A percentile compares a stretch with the other conserved stretches of the same genome.
Conservation (phyloP, 2,329 filamentous ascomycete species). For the Chalaropsis ovoidea region DNA sequence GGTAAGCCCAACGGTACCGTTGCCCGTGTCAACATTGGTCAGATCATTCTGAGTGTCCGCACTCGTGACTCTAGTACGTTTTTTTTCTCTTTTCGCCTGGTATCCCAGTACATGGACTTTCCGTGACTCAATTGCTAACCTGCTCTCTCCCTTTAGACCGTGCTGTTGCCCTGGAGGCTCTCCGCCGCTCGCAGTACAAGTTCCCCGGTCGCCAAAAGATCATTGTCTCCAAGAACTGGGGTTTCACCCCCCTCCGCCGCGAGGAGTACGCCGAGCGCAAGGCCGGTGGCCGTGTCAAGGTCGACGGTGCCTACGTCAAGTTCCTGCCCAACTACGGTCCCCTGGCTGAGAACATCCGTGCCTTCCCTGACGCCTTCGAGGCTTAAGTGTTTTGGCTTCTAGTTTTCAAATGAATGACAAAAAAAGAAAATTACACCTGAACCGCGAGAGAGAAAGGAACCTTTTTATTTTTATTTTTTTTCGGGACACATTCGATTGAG, state of each 20-base stretch:
- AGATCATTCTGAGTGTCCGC: constrained; percentile 95
- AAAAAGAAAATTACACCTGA: constrained; percentile 22
- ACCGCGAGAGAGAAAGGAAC: background rate
- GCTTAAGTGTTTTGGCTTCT: constrained; percentile 37
- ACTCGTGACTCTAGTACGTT: constrained; percentile 82
- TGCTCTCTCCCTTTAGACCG: constrained; percentile 49
- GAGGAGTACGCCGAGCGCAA: constrained; percentile 97
- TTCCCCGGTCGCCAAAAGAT: constrained; percentile 99
- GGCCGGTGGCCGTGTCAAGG: constrained; percentile 83
- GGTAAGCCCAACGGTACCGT: constrained; percentile 98
- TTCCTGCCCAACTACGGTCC: constrained; percentile 92
- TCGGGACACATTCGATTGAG: background rate
- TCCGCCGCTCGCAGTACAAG: constrained; percentile 99
- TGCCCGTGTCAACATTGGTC: constrained; percentile 99
- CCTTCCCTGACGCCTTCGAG: constrained; percentile 88
- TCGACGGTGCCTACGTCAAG: constrained; percentile 98
- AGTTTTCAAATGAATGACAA: constrained; percentile 26
- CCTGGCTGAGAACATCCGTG: constrained; percentile 76
- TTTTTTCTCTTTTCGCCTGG: background rate
- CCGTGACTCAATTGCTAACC: background rate
- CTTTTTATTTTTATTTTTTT: background rate
- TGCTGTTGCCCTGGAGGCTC: constrained; percentile 88
- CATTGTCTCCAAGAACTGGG: constrained; percentile 99
- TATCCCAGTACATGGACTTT: background rate
- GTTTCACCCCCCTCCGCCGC: constrained; percentile 95